A percentile compares a stretch with the other conserved stretches of the same genome.
These are phyloP conservation scores for Fusarium temperatum DNA, from an alignment of 2,329 filamentous ascomycete genomes.

Conservation along the genomic window DNA sequence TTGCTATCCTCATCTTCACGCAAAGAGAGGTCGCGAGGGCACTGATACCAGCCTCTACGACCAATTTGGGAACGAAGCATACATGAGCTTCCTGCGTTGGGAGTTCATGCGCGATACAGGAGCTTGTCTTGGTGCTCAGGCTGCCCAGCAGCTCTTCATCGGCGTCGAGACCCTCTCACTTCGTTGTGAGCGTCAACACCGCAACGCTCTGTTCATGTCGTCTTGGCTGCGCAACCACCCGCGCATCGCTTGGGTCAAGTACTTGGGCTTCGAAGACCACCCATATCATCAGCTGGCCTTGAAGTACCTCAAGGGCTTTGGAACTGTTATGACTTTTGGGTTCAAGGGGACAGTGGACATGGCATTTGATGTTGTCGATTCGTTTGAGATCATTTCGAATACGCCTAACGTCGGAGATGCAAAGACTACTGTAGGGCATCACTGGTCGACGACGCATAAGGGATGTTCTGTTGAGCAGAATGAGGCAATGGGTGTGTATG, in stretches of 20 bases:
- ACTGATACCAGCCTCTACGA: neutral
- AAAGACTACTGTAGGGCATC: constrained; percentile 77
- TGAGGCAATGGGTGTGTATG: constrained; percentile 64
- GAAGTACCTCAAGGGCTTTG: constrained; percentile 75
- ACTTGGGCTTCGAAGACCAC: constrained; percentile 50
- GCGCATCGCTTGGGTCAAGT: neutral
- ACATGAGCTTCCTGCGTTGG: neutral
- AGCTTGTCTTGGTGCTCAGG: neutral
- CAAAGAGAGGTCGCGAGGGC: neutral
- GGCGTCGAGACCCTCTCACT: constrained; percentile 1
- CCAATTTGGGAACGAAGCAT: neutral
- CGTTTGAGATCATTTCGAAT: neutral
- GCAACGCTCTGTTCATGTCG: neutral
- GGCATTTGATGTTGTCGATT: constrained; percentile 74
- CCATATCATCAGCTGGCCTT: constrained; percentile 70
- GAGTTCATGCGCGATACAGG: constrained; percentile 1
- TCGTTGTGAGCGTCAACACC: neutral
- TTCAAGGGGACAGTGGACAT: constrained; percentile 45
- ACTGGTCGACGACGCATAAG: constrained; percentile 75
- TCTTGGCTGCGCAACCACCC: neutral
- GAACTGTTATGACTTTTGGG: constrained; percentile 76
- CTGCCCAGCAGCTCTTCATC: neutral
- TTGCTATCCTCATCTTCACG: neutral
- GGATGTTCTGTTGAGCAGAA: neutral
- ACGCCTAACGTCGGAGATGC: constrained; percentile 66